These are phyloP conservation scores for Tylopilus rubrobrunneus DNA, from an alignment of 768 basidiomycete species.

Conservation along the genomic window DNA sequence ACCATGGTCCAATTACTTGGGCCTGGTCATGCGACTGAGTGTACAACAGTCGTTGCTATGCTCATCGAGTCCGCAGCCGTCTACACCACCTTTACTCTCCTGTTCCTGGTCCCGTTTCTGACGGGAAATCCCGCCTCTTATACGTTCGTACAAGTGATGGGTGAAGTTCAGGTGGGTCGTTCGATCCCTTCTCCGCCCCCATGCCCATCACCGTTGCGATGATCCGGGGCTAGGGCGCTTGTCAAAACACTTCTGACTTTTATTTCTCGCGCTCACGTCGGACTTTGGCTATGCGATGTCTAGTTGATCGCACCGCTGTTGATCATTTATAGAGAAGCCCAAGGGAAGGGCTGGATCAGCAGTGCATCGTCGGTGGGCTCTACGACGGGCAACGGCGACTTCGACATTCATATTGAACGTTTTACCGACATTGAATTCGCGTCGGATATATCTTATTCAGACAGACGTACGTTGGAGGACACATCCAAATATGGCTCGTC, in stretches of 20 bases:
- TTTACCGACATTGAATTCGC: conserved; percentile 25
- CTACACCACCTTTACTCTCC: conserved; percentile 25
- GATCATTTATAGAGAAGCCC: conserved; percentile 37
- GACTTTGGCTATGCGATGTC: not conserved
- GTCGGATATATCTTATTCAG: conserved; percentile 9
- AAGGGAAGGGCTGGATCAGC: conserved; percentile 36
- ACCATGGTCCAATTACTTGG: conserved; percentile 17
- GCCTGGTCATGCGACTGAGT: conserved; percentile 20
- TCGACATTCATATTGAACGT: conserved; percentile 10
- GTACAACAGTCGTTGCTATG: conserved; percentile 26
- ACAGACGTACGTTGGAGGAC: conserved; percentile 1
- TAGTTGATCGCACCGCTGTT: conserved; percentile 37
- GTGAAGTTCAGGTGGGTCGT: conserved; percentile 30
- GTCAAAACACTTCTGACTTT: not conserved
- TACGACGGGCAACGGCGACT: not conserved
- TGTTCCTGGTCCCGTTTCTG: conserved; percentile 28
- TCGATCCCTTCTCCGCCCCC: not conserved
- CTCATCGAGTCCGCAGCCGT: conserved; percentile 28
- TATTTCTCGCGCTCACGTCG: conserved; percentile 1
- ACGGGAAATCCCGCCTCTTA: conserved; percentile 24
- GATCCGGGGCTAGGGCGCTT: not conserved
- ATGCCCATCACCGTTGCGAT: not conserved
- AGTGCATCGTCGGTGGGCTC: conserved; percentile 4
- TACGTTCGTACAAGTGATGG: conserved; percentile 32
- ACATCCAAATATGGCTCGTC: conserved; percentile 6